phyloP scores from a whole-genome alignment of 2,329 filamentous ascomycete species.

The Penicillium sp. region DNA sequence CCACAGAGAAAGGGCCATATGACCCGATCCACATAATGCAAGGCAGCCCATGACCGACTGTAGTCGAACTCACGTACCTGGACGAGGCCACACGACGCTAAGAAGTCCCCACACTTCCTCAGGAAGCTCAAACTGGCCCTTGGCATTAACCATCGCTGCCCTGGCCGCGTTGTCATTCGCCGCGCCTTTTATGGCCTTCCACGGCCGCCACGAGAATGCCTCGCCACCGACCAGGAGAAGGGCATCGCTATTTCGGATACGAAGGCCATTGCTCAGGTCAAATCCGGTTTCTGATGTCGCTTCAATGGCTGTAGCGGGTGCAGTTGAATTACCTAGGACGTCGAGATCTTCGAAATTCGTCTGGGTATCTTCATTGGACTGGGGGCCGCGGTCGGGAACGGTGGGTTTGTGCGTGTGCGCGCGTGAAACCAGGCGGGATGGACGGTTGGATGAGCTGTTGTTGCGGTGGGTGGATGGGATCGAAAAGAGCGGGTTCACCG shows the following conservation, averaged over 20 bases:
- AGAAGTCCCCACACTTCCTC: conserved; percentile 74
- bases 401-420: conserved; percentile 41
- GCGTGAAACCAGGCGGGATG: conserved; percentile 38
- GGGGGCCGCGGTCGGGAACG: conserved; percentile 63
- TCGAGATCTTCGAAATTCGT: conserved; percentile 78
- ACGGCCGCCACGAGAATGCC: conserved; percentile 86
- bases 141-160: conserved; percentile 67
- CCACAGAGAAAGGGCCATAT: conserved; percentile 4
- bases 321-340: conserved; percentile 74
- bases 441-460: conserved; percentile 32
- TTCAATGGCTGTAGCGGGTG: conserved; percentile 82
- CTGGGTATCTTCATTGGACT: conserved; percentile 65
- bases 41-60: conserved; percentile 4
- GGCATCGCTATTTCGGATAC: conserved; percentile 70
- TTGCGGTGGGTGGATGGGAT: conserved; percentile 22
- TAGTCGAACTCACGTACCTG: conserved; percentile 63
- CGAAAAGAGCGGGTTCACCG: not conserved
- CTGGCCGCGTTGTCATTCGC: conserved; percentile 34
- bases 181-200: conserved; percentile 57
- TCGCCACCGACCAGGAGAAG: conserved; percentile 83
- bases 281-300: conserved; percentile 84
- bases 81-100: conserved; percentile 81
- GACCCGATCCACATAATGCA: not conserved
- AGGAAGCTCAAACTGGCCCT: conserved; percentile 79
- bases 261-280: conserved; percentile 78